Evolutionary conservation across 306 rosid genomes (phyloP).

Genomic region (Fragaria vesca): DNA sequence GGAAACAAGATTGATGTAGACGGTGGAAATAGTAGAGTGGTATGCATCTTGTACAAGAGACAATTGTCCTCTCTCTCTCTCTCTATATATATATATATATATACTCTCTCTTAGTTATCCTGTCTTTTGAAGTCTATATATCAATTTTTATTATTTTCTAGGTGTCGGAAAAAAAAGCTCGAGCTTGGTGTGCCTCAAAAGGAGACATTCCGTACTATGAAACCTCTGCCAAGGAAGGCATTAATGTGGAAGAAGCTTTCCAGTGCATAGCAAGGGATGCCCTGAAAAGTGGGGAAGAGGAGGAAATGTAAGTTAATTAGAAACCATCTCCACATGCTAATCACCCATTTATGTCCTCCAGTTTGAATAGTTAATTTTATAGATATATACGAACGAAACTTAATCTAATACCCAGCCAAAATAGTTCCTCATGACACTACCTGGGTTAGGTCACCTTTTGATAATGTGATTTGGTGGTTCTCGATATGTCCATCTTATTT

Average conservation of each 20-base stretch:
- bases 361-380: not conserved
- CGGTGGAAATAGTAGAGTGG: conserved; percentile 98
- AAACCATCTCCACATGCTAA: not conserved
- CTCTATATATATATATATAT: not conserved
- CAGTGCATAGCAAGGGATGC: conserved; percentile 95
- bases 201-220: conserved; percentile 98
- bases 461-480: not conserved
- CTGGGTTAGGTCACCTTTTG: not conserved
- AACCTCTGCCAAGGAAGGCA: conserved; percentile 98
- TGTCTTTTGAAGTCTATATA: not conserved
- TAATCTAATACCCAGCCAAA: not conserved
- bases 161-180: conserved; percentile 98
- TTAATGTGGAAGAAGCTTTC: conserved; percentile 97
- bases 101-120: not conserved
- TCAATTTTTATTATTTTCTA: conserved; percentile 27
- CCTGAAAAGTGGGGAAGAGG: conserved; percentile 94
- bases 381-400: not conserved
- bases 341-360: not conserved
- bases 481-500: not conserved
- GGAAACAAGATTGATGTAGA: conserved; percentile 98
- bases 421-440: not conserved
- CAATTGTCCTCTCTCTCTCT: conserved; percentile 5
- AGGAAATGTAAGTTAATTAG: conserved; percentile 79
- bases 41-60: conserved; percentile 33
- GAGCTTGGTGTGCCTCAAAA: conserved; percentile 99